Conservation (phyloP, 306 rosid genomes). For the Citrullus amarus region DNA sequence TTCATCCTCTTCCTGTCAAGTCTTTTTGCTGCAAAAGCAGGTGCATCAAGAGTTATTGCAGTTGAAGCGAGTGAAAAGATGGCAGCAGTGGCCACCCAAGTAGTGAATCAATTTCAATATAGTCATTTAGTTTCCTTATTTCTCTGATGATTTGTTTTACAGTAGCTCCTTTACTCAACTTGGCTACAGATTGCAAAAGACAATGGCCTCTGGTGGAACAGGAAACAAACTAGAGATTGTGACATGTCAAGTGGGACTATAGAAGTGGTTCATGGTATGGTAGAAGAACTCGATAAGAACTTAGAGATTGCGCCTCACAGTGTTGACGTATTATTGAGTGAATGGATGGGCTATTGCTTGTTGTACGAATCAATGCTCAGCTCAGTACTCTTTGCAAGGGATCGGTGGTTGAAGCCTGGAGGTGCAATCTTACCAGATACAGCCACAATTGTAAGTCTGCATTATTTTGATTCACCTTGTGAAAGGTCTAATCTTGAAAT, state of each 20-base stretch:
- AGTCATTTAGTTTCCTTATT: background rate
- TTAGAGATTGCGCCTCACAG: constrained; percentile 59
- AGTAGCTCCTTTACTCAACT: background rate
- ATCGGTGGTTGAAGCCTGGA: constrained; percentile 84
- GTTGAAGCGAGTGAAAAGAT: constrained; percentile 92
- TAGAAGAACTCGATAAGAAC: constrained; percentile 60
- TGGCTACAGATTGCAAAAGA: constrained; percentile 58
- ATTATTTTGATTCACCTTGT: background rate
- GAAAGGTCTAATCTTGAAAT: background rate
- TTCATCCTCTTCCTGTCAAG: constrained; percentile 20
- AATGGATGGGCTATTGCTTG: constrained; percentile 99
- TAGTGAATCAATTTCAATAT: constrained; percentile 13
- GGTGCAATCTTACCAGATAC: constrained; percentile 93
- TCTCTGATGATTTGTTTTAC: background rate
- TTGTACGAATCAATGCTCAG: constrained; percentile 90
- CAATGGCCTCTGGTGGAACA: constrained; percentile 39
- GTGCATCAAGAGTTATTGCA: constrained; percentile 82
- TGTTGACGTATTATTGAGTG: constrained; percentile 76
- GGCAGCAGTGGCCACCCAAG: constrained; percentile 86
- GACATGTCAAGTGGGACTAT: constrained; percentile 33
- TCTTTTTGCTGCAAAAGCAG: constrained; percentile 77
- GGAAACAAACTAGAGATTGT: constrained; percentile 23
- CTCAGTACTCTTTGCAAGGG: constrained; percentile 86
- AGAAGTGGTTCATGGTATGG: constrained; percentile 76
- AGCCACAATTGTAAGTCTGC: constrained; percentile 72